Conservation (phyloP, 2,329 filamentous ascomycete genomes). For the Penicillium italicum region DNA sequence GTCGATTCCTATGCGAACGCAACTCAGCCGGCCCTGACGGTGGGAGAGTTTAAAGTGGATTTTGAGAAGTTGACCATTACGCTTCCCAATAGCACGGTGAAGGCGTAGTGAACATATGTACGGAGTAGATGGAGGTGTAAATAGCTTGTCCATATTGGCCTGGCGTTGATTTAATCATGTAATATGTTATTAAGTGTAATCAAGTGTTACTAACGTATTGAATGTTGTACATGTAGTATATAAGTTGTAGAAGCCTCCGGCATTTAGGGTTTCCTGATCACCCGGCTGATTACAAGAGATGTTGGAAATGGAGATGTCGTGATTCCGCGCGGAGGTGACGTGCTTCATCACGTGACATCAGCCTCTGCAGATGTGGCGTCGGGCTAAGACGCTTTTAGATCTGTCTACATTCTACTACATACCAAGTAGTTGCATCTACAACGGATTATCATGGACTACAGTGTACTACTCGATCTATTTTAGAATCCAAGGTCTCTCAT, state of each 20-base stretch:
- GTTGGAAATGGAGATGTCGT: constrained; percentile 15
- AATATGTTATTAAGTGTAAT: not conserved
- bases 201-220: no score
- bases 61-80: constrained; percentile 39
- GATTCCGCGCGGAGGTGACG: constrained; percentile 23
- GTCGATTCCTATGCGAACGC: constrained; percentile 23
- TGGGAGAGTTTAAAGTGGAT: constrained; percentile 31
- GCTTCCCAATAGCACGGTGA: constrained; percentile 27
- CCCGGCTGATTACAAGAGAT: no score
- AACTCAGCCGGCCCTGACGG: constrained; percentile 16
- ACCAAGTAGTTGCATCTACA: no score
- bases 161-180: not conserved
- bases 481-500: not conserved
- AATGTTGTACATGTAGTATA: not conserved
- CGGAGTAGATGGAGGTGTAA: not conserved
- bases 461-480: not conserved
- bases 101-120: constrained; percentile 3
- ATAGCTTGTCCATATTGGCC: not conserved
- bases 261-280: not conserved
- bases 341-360: constrained; percentile 20
- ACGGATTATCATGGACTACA: no score
- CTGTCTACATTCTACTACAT: not conserved
- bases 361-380: constrained; percentile 4
- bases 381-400: not conserved
- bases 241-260: not conserved